Conservation (phyloP, 78 protist species). For the Guillardia theta region DNA sequence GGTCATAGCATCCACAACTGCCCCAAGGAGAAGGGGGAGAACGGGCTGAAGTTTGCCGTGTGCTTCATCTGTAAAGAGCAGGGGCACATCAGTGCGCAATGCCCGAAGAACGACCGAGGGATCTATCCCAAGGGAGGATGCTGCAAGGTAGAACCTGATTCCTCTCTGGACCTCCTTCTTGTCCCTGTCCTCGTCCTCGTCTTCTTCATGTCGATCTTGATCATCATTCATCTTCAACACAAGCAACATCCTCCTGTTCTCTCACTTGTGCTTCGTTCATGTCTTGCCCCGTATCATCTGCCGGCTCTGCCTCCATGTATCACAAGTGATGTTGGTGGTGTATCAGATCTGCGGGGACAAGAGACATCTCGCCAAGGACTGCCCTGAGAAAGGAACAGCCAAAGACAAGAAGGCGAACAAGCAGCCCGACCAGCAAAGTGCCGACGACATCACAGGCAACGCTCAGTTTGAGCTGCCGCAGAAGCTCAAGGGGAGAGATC, state of each 20-base stretch:
- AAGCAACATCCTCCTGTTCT: too few species aligned
- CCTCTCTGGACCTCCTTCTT: too few species aligned
- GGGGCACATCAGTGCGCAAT: conserved; percentile 33
- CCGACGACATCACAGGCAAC: not conserved
- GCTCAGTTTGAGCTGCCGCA: not conserved
- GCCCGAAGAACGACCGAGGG: not conserved
- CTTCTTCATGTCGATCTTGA: too few species aligned
- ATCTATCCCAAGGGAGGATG: conserved; percentile 3
- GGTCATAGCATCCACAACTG: not conserved
- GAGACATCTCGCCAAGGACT: not conserved
- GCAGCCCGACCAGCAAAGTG: not conserved
- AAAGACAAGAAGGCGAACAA: not conserved
- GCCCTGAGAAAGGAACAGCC: not conserved
- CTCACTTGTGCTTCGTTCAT: too few species aligned
- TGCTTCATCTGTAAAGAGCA: conserved; percentile 18
- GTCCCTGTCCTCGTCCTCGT: too few species aligned
- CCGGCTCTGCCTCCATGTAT: too few species aligned
- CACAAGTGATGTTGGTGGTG: too few species aligned
- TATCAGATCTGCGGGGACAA: not conserved
- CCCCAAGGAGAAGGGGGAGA: not conserved
- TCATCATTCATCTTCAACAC: too few species aligned
- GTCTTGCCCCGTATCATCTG: too few species aligned
- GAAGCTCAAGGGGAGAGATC: not conserved
- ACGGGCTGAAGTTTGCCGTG: not conserved
- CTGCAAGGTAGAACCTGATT: too few species aligned